Evolutionary conservation across 805 yeast species (phyloP).

Genomic region (Metschnikowia lachancei): DNA sequence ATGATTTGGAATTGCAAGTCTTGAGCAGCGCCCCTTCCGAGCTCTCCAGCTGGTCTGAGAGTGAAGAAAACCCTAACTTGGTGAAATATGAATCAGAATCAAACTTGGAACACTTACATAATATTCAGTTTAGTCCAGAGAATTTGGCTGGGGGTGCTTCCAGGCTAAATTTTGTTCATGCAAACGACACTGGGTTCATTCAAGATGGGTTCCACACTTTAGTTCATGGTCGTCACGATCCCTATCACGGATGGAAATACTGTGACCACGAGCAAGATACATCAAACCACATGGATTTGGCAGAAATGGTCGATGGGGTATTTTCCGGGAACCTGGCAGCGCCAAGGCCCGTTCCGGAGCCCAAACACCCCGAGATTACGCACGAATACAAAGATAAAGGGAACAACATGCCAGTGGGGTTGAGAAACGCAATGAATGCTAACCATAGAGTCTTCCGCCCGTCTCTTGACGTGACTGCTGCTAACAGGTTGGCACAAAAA

Average conservation of each 20-base stretch:
- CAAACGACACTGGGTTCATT: not conserved
- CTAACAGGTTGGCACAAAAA: not conserved
- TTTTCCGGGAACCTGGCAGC: constrained; percentile 3
- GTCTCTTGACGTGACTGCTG: not conserved
- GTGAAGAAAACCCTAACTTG: constrained; percentile 9
- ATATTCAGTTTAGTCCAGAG: constrained; percentile 11
- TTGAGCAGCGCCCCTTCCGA: constrained; percentile 14
- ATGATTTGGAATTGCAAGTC: constrained; percentile 12
- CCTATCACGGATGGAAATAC: constrained; percentile 9
- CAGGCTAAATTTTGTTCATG: constrained; percentile 1
- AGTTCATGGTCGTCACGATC: constrained; percentile 1
- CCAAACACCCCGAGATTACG: not conserved
- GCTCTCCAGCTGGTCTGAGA: constrained; percentile 15
- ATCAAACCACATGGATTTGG: constrained; percentile 4
- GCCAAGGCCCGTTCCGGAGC: not conserved
- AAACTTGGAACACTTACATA: constrained; percentile 10
- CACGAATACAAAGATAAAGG: not conserved
- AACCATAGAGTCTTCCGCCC: constrained; percentile 4
- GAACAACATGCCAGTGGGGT: constrained; percentile 9
- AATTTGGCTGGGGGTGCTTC: not conserved
- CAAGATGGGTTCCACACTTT: constrained; percentile 5
- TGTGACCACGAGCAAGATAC: constrained; percentile 2
- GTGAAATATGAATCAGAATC: constrained; percentile 13
- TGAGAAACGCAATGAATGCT: constrained; percentile 9
- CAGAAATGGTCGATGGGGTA: constrained; percentile 12